Base-by-base conservation (phyloP, 331 rosid species). In the Dryas integrifolia region DNA sequence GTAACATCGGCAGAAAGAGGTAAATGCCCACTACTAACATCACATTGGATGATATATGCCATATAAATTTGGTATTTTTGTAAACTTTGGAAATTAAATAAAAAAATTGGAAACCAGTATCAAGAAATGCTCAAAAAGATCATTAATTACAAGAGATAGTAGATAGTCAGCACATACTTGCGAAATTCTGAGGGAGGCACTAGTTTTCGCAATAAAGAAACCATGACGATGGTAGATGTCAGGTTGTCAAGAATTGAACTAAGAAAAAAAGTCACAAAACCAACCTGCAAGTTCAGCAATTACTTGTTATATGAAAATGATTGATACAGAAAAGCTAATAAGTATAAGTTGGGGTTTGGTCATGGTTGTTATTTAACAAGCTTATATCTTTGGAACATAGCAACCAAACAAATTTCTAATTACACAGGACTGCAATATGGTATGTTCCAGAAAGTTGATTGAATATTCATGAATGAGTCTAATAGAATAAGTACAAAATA, bases 221-320 rank as follows among this genome's bases (percentile, higher is more conserved):
- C 96, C 98, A 94, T 94, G 84, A 91, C 82, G 67, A 94, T 94
- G 61, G 98, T 94, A 56, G 98, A 86, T 16, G 98, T 94, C 82
- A 94, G 84, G 86, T 94, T 94, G 88, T 94, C 97, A 13, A 94
- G 89, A 79, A 91, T 67, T 18, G 98, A 51, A 81, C 98, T 94
- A 67, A 94, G 97, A 78, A 85, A 88, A 76, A 94, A 94, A 5
- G 96, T 91, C 71, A 89, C 92, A 77, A 87, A 69, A 41, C 98
- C 98, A 79, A 94, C 72, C 98, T 94, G 89, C 77, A 82, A 81
- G 67, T 72, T 50, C 81, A 81, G 80, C 18, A n/a, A 55, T 48
- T 78, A 58, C 14, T 41, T 30, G 78, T 77, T 74, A 77, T 48
- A 51, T 53, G 64, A 51, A 69, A 66, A 4, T 43, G 53, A 64